A percentile compares a stretch with the other conserved stretches of the same genome.
Evolutionary conservation across 208 protist genomes (phyloP).

Genomic region (Novymonas esmeraldas): DNA sequence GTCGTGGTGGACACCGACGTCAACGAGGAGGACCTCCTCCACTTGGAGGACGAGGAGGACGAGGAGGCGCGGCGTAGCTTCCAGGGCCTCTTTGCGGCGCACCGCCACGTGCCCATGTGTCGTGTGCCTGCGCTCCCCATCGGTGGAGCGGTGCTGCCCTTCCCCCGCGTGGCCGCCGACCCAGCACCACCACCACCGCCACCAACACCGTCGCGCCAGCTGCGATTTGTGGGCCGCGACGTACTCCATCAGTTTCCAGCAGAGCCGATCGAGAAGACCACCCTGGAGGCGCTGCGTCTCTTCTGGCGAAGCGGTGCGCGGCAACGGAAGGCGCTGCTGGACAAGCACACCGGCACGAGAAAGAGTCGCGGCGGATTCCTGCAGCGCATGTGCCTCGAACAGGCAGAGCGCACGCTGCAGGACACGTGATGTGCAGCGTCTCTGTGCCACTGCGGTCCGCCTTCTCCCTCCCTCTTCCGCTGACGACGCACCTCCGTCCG

Average conservation of each 20-base stretch:
- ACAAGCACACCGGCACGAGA: conserved; percentile 27
- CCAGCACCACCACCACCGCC: no score
- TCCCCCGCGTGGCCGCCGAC: neutral
- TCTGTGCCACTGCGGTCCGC: no score
- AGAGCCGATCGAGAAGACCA: conserved; percentile 53
- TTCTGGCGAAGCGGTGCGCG: conserved; percentile 57
- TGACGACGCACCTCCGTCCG: no score
- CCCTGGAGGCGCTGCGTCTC: conserved; percentile 57
- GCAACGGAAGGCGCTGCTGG: conserved; percentile 36
- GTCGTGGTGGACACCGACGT: conserved; percentile 28
- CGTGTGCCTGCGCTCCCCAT: neutral
- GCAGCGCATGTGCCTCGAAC: conserved; percentile 42
- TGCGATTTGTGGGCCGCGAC: conserved; percentile 22
- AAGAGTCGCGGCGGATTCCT: conserved; percentile 33
- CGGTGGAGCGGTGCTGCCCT: conserved; percentile 3
- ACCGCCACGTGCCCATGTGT: neutral
- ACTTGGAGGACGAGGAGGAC: conserved; percentile 10
- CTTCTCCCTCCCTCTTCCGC: no score
- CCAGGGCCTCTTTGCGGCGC: conserved; percentile 24
- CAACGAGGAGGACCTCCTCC: conserved; percentile 37
- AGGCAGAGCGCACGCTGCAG: conserved; percentile 22
- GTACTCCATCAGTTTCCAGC: conserved; percentile 50
- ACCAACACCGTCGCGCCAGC: neutral
- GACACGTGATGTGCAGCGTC: conserved; percentile 10
- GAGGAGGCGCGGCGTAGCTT: neutral